These are phyloP conservation scores for Saksenaea vasiformis DNA, from an alignment of 371 early-diverging fungal genomes.

Conservation along the genomic window DNA sequence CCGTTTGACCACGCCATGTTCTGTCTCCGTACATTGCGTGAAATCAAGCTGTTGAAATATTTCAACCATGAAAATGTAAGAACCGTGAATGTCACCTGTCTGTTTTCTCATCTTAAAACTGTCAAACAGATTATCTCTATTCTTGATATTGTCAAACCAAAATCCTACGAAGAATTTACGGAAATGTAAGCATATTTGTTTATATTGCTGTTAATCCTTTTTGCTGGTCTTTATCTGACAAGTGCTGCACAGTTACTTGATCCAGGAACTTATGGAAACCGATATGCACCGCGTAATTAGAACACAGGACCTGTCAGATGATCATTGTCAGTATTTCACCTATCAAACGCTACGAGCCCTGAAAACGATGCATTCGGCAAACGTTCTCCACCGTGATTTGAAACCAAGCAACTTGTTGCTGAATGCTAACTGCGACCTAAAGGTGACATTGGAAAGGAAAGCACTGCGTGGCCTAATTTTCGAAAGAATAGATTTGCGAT, in stretches of 20 bases:
- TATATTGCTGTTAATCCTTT: not conserved
- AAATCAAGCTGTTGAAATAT: conserved; percentile 87
- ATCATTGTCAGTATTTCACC: conserved; percentile 97
- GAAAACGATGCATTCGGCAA: conserved; percentile 98
- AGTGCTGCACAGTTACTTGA: conserved; percentile 47
- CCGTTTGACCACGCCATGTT: conserved; percentile 91
- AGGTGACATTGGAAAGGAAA: conserved; percentile 52
- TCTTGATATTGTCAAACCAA: conserved; percentile 85
- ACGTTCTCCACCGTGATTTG: conserved; percentile 96
- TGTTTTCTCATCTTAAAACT: conserved; percentile 1
- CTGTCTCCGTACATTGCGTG: conserved; percentile 83
- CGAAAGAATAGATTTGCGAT: conserved; percentile 78
- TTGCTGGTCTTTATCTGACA: not conserved
- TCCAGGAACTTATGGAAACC: conserved; percentile 96
- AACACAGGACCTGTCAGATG: conserved; percentile 96
- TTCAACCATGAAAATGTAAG: conserved; percentile 85
- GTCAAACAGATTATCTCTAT: conserved; percentile 81
- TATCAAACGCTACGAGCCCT: conserved; percentile 96
- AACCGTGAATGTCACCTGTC: not conserved
- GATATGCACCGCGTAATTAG: conserved; percentile 97
- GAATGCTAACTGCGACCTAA: conserved; percentile 97
- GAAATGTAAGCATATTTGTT: conserved; percentile 70
- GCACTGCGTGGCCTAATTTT: not conserved
- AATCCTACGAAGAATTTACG: conserved; percentile 74
- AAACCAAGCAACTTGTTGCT: conserved; percentile 96